Evolutionary conservation across 208 protist species (phyloP).

Genomic region (Trypanosoma theileri): DNA sequence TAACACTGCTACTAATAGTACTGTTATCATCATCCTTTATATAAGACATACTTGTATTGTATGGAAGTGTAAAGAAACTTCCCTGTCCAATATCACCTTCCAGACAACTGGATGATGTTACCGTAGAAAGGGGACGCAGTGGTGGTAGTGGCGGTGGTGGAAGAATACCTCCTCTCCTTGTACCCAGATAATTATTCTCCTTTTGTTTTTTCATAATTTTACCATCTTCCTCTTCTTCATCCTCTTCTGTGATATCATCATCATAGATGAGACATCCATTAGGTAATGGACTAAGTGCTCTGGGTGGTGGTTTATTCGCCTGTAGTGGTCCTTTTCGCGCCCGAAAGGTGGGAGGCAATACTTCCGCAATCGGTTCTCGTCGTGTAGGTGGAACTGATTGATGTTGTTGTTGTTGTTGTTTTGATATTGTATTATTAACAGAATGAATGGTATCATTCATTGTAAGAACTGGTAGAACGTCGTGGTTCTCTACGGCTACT

Average conservation of each 20-base stretch:
- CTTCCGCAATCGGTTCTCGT: slow-evolving; percentile 44
- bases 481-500: background rate
- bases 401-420: slow-evolving; percentile 9
- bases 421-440: background rate
- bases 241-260: slow-evolving; percentile 29
- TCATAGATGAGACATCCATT: slow-evolving; percentile 32
- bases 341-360: slow-evolving; percentile 66
- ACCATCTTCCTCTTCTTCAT: slow-evolving; percentile 26
- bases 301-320: slow-evolving; percentile 20
- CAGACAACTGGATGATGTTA: background rate
- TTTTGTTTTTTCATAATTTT: slow-evolving; percentile 4
- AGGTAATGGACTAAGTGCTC: slow-evolving; percentile 19
- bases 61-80: slow-evolving; percentile 2
- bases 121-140: background rate
- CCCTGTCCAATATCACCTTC: background rate
- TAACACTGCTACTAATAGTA: background rate
- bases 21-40: slow-evolving; percentile 24
- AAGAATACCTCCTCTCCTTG: background rate
- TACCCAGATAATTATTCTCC: slow-evolving; percentile 1
- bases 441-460: background rate
- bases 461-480: background rate
- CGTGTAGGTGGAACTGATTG: background rate
- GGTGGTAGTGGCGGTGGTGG: background rate
- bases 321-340: slow-evolving; percentile 37
- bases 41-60: background rate